Base-by-base conservation (phyloP, 352 stramenopile genomes). In the Globisporangium echinulatum region DNA sequence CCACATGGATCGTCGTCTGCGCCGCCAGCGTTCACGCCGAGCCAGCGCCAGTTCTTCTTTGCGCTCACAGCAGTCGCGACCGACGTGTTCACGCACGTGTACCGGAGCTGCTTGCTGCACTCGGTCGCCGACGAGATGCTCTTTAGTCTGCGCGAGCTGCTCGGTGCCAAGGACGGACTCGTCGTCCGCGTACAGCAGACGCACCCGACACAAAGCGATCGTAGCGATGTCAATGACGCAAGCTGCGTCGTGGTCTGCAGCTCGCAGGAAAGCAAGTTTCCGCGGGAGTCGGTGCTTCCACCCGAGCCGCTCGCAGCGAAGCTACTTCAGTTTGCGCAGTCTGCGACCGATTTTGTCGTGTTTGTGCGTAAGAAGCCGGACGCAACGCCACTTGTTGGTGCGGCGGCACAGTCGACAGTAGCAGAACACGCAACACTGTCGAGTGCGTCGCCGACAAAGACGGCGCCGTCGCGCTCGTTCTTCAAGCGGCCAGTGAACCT, bases 1-100 rank as follows among this genome's bases (percentile, higher is more conserved):
- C 25, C 25, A 33, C 25, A 33, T 33, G 25, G 25, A 3, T 33
- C 25, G 25, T 33, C 25, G 25, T 9, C 8, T 13, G 58, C 58
- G 36, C 19, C 36, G 17, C 67, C 19, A 39, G 51, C 56, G n/a
- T 93, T 93, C 52, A 74, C 79, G 8, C 43, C 52, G 5, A 71
- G 64, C 13, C 79, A 93, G 33, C 70, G 67, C 0, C 70, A 76
- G 52, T 86, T 79, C 40, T 90, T 93, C 36, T 77, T 74, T 10
- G 70, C 74, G 1, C 70, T 87, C 39, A 55, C 81, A 8, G 72
- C 72, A 5, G 75, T 88, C 1, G 81, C 66, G 0, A 50, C 65
- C 3, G 71, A 82, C 14, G 74, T 86, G 0, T 90, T 82, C 51
- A 59, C 54, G 1, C 58, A 83, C 10, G 80, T 88, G 0, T 86